Conservation (phyloP, 164 flowering plant genomes). For the Berberis vulgaris region DNA sequence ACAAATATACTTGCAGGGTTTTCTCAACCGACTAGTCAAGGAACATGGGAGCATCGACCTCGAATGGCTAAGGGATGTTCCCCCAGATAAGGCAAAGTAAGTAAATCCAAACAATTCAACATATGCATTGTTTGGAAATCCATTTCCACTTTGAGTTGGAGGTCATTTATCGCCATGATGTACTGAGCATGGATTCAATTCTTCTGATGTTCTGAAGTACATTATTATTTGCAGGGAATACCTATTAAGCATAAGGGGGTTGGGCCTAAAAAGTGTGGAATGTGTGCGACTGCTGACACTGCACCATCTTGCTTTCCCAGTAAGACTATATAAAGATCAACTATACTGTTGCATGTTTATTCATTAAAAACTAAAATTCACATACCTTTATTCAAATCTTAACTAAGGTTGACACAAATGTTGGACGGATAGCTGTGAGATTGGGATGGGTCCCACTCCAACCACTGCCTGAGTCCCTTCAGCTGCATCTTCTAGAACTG, state of each 20-base stretch:
- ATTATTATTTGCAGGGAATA: slow-evolving; percentile 49
- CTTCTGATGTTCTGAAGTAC: no score
- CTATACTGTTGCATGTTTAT: neutral
- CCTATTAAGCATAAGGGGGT: slow-evolving; percentile 74
- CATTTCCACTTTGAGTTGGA: neutral
- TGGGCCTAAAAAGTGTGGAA: slow-evolving; percentile 95
- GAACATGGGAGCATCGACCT: slow-evolving; percentile 92
- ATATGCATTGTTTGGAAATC: neutral
- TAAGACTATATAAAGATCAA: slow-evolving; percentile 35
- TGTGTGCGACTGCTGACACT: slow-evolving; percentile 93
- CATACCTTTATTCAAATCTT: neutral
- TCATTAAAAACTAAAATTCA: neutral
- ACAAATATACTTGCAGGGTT: no score
- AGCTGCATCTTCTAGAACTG: slow-evolving; percentile 66
- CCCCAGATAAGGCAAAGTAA: slow-evolving; percentile 98
- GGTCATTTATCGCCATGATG: no score
- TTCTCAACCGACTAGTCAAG: slow-evolving; percentile 14
- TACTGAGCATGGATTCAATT: no score
- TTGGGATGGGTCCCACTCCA: slow-evolving; percentile 93
- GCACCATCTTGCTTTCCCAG: slow-evolving; percentile 96
- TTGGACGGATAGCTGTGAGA: slow-evolving; percentile 75
- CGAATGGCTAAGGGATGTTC: slow-evolving; percentile 93
- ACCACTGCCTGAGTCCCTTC: slow-evolving; percentile 66
- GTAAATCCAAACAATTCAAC: slow-evolving; percentile 8
- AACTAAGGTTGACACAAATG: slow-evolving; percentile 82